A percentile compares a stretch with the other conserved stretches of the same genome.
Evolutionary conservation across 164 flowering plant species (phyloP).

Genomic region (Piper betle): DNA sequence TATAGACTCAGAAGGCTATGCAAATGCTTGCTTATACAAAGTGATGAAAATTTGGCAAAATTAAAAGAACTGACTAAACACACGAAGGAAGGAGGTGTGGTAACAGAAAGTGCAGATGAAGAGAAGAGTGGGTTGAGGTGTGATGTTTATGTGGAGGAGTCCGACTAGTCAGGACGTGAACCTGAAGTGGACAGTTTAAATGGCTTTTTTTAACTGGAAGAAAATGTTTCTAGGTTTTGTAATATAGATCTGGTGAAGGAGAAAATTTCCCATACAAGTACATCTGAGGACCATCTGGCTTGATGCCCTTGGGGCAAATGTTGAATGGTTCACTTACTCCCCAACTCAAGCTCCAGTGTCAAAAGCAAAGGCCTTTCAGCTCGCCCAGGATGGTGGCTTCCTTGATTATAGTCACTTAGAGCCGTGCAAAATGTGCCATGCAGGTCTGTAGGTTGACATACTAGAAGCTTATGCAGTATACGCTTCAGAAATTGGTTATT

Average conservation of each 20-base stretch:
- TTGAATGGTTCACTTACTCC: slow-evolving; percentile 63
- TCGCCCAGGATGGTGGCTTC: slow-evolving; percentile 68
- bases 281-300: slow-evolving; percentile 69
- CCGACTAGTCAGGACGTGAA: slow-evolving; percentile 17
- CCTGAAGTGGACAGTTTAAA: slow-evolving; percentile 4
- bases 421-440: slow-evolving; percentile 62
- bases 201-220: slow-evolving; percentile 14
- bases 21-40: slow-evolving; percentile 15
- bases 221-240: slow-evolving; percentile 12
- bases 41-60: slow-evolving; percentile 10
- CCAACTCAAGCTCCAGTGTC: slow-evolving; percentile 58
- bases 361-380: slow-evolving; percentile 40
- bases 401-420: slow-evolving; percentile 78
- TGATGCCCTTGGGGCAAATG: slow-evolving; percentile 80
- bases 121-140: slow-evolving; percentile 12
- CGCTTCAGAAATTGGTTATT: slow-evolving; percentile 27
- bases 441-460: slow-evolving; percentile 78
- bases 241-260: slow-evolving; percentile 14
- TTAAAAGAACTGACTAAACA: slow-evolving; percentile 14
- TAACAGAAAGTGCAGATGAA: slow-evolving; percentile 23
- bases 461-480: slow-evolving; percentile 91
- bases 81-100: slow-evolving; percentile 33
- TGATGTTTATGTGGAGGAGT: slow-evolving; percentile 6
- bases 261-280: slow-evolving; percentile 17
- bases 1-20: slow-evolving; percentile 35